These are phyloP conservation scores for Dysphania ambrosioides DNA, from an alignment of 148 eudicot genomes.

Conservation along the genomic window DNA sequence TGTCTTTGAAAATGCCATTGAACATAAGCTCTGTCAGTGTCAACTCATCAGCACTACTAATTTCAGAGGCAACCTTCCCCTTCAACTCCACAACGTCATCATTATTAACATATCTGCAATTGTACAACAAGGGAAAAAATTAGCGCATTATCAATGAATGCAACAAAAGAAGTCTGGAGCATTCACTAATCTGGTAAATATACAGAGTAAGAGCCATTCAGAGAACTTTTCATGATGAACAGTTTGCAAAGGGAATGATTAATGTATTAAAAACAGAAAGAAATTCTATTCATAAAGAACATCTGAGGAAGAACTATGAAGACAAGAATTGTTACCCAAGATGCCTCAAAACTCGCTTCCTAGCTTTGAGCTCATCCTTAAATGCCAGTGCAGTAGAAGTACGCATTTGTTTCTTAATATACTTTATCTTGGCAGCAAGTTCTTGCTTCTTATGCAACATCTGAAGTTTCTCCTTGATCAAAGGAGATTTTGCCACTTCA, in stretches of 20 bases:
- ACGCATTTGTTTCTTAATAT: slow-evolving; percentile 63
- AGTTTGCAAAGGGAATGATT: too few relatives aligned
- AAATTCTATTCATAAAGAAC: background rate
- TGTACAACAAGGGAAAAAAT: background rate
- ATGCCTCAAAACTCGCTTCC: slow-evolving; percentile 83
- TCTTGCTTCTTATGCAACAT: slow-evolving; percentile 75
- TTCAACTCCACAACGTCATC: slow-evolving; percentile 91
- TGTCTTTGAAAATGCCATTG: slow-evolving; percentile 74
- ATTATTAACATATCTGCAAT: slow-evolving; percentile 66
- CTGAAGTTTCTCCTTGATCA: slow-evolving; percentile 75
- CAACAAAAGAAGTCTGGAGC: background rate
- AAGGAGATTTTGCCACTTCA: slow-evolving; percentile 80
- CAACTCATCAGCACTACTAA: slow-evolving; percentile 97
- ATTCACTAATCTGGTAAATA: background rate
- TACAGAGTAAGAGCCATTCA: background rate
- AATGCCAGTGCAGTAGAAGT: slow-evolving; percentile 74
- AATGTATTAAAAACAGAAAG: background rate
- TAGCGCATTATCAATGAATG: background rate
- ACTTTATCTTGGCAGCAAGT: slow-evolving; percentile 63
- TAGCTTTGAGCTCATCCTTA: slow-evolving; percentile 93
- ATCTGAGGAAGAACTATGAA: background rate
- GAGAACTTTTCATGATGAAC: background rate
- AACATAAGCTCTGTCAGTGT: slow-evolving; percentile 89
- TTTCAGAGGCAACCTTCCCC: slow-evolving; percentile 95
- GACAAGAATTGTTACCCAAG: slow-evolving; percentile 58